Evolutionary conservation across 495 filamentous ascomycete genomes (phyloP).

Genomic region (Talaromyces wortmannii): DNA sequence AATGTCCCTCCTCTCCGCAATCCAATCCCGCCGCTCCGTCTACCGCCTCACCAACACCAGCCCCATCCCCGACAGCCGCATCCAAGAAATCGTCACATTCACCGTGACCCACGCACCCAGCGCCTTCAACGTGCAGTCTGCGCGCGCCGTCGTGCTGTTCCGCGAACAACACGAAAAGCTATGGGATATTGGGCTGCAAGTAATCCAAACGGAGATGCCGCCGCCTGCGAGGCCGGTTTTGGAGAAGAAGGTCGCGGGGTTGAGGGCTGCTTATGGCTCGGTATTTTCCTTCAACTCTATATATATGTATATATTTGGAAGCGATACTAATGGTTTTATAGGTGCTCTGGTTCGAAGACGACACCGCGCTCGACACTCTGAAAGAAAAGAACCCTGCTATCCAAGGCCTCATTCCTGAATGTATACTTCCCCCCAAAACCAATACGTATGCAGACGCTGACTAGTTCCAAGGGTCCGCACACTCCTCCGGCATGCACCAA

Average conservation of each 20-base stretch:
- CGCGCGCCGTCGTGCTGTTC: conserved; percentile 22
- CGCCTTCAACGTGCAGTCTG: conserved; percentile 21
- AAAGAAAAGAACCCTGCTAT: conserved; percentile 38
- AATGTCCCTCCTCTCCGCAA: conserved; percentile 12
- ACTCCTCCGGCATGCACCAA: conserved; percentile 63
- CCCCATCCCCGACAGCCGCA: conserved; percentile 21
- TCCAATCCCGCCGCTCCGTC: conserved; percentile 22
- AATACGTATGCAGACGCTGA: too few species aligned
- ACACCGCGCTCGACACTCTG: conserved; percentile 36
- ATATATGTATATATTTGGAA: neutral
- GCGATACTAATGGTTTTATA: too few species aligned
- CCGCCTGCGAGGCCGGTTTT: conserved; percentile 38
- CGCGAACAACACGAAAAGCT: conserved; percentile 21
- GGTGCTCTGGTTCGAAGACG: conserved; percentile 62
- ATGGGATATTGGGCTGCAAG: conserved; percentile 18
- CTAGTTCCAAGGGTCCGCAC: conserved; percentile 49
- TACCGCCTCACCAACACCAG: conserved; percentile 19
- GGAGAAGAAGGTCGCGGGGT: conserved; percentile 7
- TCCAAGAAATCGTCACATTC: conserved; percentile 18
- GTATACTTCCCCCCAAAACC: too few species aligned
- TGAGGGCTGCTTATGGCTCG: conserved; percentile 12
- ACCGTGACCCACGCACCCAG: conserved; percentile 19
- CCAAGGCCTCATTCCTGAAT: conserved; percentile 8
- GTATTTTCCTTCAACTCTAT: conserved; percentile 4
- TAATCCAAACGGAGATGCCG: conserved; percentile 39